A percentile compares a stretch with the other conserved stretches of the same genome.
Conservation (phyloP, 2,329 filamentous ascomycete genomes). For the Calonectria ilicicola region DNA sequence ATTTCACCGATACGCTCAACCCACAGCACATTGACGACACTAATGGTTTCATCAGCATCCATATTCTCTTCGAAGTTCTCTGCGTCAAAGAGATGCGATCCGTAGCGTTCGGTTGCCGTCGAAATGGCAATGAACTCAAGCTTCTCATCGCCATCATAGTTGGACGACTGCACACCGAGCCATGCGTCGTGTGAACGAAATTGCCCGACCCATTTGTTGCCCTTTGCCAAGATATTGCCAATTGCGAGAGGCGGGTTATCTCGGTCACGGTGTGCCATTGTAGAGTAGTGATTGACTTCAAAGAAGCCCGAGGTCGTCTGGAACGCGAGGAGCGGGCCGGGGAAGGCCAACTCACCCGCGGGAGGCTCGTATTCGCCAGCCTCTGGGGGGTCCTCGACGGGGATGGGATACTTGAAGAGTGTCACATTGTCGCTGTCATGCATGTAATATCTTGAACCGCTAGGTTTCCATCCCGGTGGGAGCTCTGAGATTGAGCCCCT, state of each 20-base stretch:
- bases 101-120: constrained; percentile 54
- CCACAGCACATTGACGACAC: constrained; percentile 61
- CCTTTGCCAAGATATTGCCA: constrained; percentile 54
- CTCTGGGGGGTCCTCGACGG: constrained; percentile 50
- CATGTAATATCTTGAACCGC: constrained; percentile 48
- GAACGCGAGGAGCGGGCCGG: constrained; percentile 55
- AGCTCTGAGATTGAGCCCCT: constrained; percentile 45
- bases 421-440: constrained; percentile 55
- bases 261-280: constrained; percentile 49
- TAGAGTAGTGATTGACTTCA: constrained; percentile 54
- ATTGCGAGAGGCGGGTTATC: constrained; percentile 55
- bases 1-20: constrained; percentile 58
- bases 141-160: constrained; percentile 58
- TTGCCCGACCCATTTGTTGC: constrained; percentile 54
- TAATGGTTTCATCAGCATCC: constrained; percentile 56
- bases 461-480: constrained; percentile 55
- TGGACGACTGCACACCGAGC: constrained; percentile 59
- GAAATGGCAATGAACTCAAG: constrained; percentile 59
- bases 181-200: constrained; percentile 59
- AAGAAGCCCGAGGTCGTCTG: constrained; percentile 53
- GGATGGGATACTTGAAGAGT: constrained; percentile 57
- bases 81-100: constrained; percentile 53
- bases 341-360: constrained; percentile 46
- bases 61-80: constrained; percentile 56
- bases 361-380: constrained; percentile 45